Percentiles rank a stretch among this genome's conserved stretches.
Conservation (phyloP, 192 early-diverging fungal genomes). For the Obelidium mucronatum region DNA sequence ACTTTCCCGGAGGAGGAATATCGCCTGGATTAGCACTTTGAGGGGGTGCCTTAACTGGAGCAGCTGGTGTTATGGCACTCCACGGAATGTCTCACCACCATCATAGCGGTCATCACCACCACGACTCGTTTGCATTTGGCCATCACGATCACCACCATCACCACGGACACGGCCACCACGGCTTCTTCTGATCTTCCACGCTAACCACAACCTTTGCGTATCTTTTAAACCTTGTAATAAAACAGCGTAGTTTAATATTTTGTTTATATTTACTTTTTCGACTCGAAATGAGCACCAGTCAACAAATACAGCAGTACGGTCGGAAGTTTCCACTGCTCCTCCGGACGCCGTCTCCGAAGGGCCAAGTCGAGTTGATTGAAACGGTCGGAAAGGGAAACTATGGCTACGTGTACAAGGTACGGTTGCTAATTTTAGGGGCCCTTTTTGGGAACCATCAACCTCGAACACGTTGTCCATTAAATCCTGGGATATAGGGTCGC, state of each 20-base stretch:
- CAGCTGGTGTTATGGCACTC: neutral
- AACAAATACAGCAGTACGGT: conserved; percentile 59
- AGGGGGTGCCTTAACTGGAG: conserved; percentile 6
- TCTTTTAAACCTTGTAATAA: neutral
- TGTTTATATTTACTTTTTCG: neutral
- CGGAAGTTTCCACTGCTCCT: conserved; percentile 70
- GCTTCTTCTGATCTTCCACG: no score
- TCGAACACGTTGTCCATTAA: neutral
- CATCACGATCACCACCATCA: neutral
- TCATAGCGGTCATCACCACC: conserved; percentile 1
- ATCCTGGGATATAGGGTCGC: conserved; percentile 48
- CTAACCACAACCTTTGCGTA: neutral
- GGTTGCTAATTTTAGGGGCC: no score
- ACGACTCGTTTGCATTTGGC: neutral
- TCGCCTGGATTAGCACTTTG: neutral
- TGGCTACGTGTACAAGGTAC: conserved; percentile 71
- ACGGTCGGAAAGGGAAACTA: conserved; percentile 76
- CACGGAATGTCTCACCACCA: neutral
- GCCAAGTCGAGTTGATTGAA: conserved; percentile 70
- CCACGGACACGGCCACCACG: no score
- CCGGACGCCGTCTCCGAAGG: conserved; percentile 60
- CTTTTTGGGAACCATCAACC: neutral
- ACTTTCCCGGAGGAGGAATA: neutral
- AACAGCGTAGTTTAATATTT: neutral
- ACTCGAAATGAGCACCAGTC: no score